Evolutionary conservation across 2,329 filamentous ascomycete genomes (phyloP), one percentile per base, ranked within the genome.

Genomic region (Arthroderma sp.): DNA sequence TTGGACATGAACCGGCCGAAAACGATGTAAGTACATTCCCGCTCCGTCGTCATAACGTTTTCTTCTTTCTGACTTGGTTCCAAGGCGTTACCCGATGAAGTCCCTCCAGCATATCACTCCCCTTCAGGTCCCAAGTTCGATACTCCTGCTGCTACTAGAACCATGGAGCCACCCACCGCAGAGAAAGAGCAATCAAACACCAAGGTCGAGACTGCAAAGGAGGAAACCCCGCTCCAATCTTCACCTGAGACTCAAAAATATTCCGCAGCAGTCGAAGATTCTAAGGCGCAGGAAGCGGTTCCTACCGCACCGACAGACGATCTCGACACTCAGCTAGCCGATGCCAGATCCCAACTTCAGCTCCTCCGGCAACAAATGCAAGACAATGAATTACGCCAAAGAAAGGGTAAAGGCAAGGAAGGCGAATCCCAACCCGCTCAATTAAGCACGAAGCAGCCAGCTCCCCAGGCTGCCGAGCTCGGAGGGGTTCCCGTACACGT

Each of bases 401-500:
- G 87, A 54, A 94, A 91, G 69, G 69, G 73, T 10, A 76, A 74
- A 54, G 63, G 60, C 36, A 65, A 75, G 42, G 69, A 73, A 49
- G 69, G 70, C 47, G 77, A 73, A 61, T 68, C 65, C 40, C 11
- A 9, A 8, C 56, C 62, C 43, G 62, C 58, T 38, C 44, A 46
- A 40, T 42, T 32, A 66, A 64, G 30, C 11, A 28, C 37, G 11
- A 68, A 68, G 50, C 72, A 72, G 52, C 77, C 75, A 57, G 54
- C 66, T 38, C 63, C 66, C 44, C 64, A 75, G 63, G 62, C 80
- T 66, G 53, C 70, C 22, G 79, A 69, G 15, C 79, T 87, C 55
- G 44, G 58, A 15, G 89, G 91, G 22, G 89, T 98, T 3, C 81
- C 91, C 0, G 78, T 98, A 41, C 82, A 89, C 63, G 77, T 89